Percentiles rank a stretch among this genome's conserved stretches.
Evolutionary conservation across 352 stramenopile genomes (phyloP).

Genomic region (Globisporangium sylvaticum): DNA sequence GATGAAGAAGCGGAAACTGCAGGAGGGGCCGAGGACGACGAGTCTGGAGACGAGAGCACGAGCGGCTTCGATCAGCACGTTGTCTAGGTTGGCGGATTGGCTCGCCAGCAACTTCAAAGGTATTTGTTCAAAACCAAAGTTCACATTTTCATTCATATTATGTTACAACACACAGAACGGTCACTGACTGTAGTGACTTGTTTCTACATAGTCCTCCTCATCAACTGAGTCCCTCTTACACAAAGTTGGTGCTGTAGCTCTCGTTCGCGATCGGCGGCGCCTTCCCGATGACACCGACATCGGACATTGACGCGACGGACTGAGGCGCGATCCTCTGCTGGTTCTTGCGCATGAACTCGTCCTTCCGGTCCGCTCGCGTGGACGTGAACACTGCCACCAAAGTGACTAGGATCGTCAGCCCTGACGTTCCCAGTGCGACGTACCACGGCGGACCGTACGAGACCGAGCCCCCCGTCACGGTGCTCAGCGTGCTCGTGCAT

Average conservation of each 20-base stretch:
- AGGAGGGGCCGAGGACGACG: not conserved
- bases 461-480: not conserved
- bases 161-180: not conserved
- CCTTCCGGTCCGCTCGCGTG: not conserved
- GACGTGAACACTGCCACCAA: not conserved
- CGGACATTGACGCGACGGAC: not conserved
- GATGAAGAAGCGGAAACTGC: not conserved
- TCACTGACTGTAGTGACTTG: not conserved
- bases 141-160: not conserved
- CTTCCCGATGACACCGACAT: not conserved
- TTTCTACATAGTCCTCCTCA: not conserved
- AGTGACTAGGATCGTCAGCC: conserved; percentile 2
- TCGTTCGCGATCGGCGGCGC: not conserved
- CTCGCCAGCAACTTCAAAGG: not conserved
- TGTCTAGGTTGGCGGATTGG: not conserved
- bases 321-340: conserved; percentile 1
- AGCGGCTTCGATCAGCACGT: not conserved
- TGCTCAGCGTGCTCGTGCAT: conserved; percentile 20
- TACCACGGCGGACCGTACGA: conserved; percentile 10
- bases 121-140: not conserved
- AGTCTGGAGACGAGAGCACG: not conserved
- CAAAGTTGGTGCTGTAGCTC: conserved; percentile 12
- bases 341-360: not conserved
- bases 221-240: not conserved
- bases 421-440: not conserved